Evolutionary conservation across 176 grass and related monocot genomes (phyloP).

Genomic region (Canna indica): DNA sequence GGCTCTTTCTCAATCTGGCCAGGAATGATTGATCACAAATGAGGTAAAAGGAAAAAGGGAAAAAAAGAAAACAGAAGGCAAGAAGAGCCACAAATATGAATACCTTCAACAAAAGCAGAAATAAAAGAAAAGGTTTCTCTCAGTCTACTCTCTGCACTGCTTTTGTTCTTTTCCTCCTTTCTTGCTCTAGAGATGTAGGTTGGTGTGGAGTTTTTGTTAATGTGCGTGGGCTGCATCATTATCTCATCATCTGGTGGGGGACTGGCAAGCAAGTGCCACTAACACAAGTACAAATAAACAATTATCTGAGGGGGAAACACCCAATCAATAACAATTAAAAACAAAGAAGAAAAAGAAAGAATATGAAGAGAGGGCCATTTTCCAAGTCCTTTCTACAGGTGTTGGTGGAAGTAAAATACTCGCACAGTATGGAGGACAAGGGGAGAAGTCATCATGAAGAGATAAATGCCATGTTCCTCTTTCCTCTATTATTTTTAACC

Average conservation of each 20-base stretch:
- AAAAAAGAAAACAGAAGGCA: not conserved
- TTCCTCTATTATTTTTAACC: not conserved
- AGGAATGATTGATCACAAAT: not conserved
- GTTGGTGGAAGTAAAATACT: not conserved
- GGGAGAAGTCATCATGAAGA: not conserved
- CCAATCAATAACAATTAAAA: too few relatives aligned
- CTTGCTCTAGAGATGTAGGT: not conserved
- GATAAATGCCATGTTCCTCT: not conserved
- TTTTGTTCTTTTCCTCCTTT: not conserved
- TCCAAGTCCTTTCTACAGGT: too few relatives aligned
- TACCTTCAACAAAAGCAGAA: not conserved
- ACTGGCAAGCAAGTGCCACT: not conserved
- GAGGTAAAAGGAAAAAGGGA: not conserved
- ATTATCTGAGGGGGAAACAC: too few relatives aligned
- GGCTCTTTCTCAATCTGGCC: not conserved
- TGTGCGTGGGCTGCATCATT: slow-evolving; percentile 30
- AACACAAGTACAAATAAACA: not conserved
- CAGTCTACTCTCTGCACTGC: not conserved
- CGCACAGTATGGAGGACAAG: not conserved
- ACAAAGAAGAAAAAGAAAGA: too few relatives aligned
- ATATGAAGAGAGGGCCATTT: too few relatives aligned
- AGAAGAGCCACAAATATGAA: not conserved
- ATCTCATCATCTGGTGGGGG: slow-evolving; percentile 29
- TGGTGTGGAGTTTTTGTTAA: not conserved
- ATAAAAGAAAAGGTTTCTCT: not conserved